Conservation (phyloP, 2,329 filamentous ascomycete species). For the Calonectria naviculata region DNA sequence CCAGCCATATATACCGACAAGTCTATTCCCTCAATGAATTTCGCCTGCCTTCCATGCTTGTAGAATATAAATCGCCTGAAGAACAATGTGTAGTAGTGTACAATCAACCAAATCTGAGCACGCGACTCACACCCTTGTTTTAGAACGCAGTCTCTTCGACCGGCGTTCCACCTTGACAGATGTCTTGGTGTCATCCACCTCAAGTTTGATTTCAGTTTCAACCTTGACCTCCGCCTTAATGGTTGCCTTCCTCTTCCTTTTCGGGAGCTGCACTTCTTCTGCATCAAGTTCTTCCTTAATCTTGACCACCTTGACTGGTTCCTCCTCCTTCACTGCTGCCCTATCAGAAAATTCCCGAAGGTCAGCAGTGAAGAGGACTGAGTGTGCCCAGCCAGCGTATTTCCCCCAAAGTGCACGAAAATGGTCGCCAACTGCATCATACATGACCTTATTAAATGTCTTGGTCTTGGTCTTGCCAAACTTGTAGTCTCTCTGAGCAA, state of each 20-base stretch:
- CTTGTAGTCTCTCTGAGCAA: slow-evolving; percentile 94
- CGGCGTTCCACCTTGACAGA: slow-evolving; percentile 25
- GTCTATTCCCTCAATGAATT: background rate
- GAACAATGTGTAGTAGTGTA: background rate
- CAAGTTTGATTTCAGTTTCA: slow-evolving; percentile 27
- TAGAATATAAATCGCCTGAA: background rate
- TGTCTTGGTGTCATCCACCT: slow-evolving; percentile 25
- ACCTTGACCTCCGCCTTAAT: slow-evolving; percentile 29
- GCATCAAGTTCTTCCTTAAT: slow-evolving; percentile 37
- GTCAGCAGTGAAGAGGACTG: slow-evolving; percentile 95
- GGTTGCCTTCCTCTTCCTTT: slow-evolving; percentile 37
- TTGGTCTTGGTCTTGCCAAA: slow-evolving; percentile 88
- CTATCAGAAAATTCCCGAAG: slow-evolving; percentile 84
- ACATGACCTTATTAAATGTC: slow-evolving; percentile 88
- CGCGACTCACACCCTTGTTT: slow-evolving; percentile 10
- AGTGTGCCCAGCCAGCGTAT: slow-evolving; percentile 97
- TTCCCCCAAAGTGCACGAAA: slow-evolving; percentile 92
- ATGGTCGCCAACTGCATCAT: slow-evolving; percentile 89
- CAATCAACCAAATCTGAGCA: background rate
- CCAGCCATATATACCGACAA: too few species aligned
- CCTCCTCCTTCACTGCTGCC: slow-evolving; percentile 44
- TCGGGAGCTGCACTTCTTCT: slow-evolving; percentile 28
- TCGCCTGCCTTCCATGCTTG: too few species aligned
- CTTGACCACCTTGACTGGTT: slow-evolving; percentile 27
- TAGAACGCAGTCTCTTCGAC: slow-evolving; percentile 44